Conservation (phyloP, 805 yeast species). For the Kluyveromyces aestuarii region DNA sequence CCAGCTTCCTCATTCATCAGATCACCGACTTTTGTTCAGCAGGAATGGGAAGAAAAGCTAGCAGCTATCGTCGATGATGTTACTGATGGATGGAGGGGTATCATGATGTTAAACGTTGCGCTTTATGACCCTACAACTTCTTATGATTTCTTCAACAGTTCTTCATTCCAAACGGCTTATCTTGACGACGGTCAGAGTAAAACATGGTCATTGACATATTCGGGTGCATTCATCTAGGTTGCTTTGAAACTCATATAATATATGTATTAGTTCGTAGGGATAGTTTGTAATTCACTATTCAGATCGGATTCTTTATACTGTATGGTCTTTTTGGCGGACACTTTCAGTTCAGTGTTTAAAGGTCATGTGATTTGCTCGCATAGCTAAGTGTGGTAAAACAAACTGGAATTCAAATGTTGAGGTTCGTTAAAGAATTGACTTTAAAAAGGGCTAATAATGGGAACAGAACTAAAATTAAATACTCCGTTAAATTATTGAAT, state of each 20-base stretch:
- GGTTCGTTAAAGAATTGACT: too few species aligned
- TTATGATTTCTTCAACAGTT: conserved; percentile 49
- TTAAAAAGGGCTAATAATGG: background rate
- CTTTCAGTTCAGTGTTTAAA: too few species aligned
- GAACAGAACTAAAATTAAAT: background rate
- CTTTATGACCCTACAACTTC: conserved; percentile 58
- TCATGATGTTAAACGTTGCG: conserved; percentile 66
- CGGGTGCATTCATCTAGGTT: conserved; percentile 33
- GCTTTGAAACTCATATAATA: background rate
- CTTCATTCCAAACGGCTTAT: conserved; percentile 42
- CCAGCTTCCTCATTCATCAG: conserved; percentile 57
- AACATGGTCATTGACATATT: conserved; percentile 77
- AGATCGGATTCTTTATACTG: background rate
- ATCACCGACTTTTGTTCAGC: conserved; percentile 41
- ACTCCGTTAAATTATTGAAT: background rate
- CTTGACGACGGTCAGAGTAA: conserved; percentile 81
- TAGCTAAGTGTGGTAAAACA: too few species aligned
- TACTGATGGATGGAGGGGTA: conserved; percentile 64
- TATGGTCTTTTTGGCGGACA: too few species aligned
- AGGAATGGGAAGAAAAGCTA: conserved; percentile 55
- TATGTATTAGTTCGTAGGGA: too few species aligned
- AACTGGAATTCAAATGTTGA: too few species aligned
- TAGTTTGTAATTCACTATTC: background rate
- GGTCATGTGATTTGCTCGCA: too few species aligned
- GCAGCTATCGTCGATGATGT: conserved; percentile 37